Evolutionary conservation across 306 rosid genomes (phyloP).

Genomic region (Comarum palustre): DNA sequence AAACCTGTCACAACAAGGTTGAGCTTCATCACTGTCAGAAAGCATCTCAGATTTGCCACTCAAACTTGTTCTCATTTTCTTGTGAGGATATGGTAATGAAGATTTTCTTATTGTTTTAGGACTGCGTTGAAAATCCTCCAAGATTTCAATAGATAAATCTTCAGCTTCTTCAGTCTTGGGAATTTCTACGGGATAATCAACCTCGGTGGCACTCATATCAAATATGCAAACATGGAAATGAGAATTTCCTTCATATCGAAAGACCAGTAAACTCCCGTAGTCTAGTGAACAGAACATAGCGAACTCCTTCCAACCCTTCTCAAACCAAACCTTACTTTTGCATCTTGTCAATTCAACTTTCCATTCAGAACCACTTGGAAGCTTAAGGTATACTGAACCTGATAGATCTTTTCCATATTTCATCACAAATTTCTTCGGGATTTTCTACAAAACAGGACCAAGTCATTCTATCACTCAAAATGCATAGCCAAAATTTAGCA

Average conservation of each 20-base stretch:
- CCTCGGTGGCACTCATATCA: slow-evolving; percentile 10
- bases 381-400: not conserved
- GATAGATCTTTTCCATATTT: not conserved
- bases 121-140: not conserved
- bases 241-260: slow-evolving; percentile 1
- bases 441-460: slow-evolving; percentile 6
- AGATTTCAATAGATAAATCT: slow-evolving; percentile 4
- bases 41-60: not conserved
- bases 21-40: not conserved
- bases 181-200: not conserved
- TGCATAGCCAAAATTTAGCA: not conserved
- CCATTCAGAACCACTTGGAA: slow-evolving; percentile 14
- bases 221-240: slow-evolving; percentile 8
- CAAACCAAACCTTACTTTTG: slow-evolving; percentile 1
- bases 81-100: not conserved
- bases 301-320: slow-evolving; percentile 12
- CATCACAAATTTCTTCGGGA: slow-evolving; percentile 13
- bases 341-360: slow-evolving; percentile 7
- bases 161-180: not conserved
- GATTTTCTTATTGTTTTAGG: not conserved
- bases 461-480: not conserved
- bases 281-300: not conserved
- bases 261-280: slow-evolving; percentile 1
- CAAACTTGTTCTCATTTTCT: not conserved
- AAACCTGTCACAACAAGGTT: not conserved